Evolutionary conservation across 345 rosid genomes (phyloP), one percentile per base, ranked within the genome.

Genomic region (Boechera divaricarpa): DNA sequence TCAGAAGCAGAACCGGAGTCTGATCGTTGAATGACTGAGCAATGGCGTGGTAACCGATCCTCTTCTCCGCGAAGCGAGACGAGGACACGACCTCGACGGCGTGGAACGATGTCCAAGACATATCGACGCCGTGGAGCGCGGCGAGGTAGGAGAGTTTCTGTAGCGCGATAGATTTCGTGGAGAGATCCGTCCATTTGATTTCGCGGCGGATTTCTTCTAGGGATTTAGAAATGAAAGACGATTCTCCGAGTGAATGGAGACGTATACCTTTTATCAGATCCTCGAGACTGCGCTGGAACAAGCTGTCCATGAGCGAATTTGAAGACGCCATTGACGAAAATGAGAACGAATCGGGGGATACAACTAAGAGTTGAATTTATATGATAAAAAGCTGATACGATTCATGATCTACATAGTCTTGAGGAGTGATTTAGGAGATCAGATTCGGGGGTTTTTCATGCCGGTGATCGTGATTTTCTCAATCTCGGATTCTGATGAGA

Each of bases 81-180:
- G 94, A 95, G 1, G 98, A 92, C 32, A 91, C 82, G 74, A 93
- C 90, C 76, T 95, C 99, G 4, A 95, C 77, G 77, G 96, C 97
- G 79, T 91, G 90, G 65, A 93, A 95, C 15, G 93, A 79, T 2
- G 96, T 98, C 89, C 94, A 92, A 6, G 98, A 81, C 96, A 92
- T 88, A 80, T 95, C 98, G 73, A 73, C 76, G 74, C 83, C 88
- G 76, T 88, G 81, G 77, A 95, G 83, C 24, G 97, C 83, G 72
- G 82, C 83, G 80, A 95, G 93, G 79, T 89, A 95, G 4, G 92
- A 77, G 48, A 95, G 96, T 78, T 95, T 95, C 68, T 87, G 91
- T 41, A 95, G 93, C 29, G 98, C 99, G 16, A 79, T 70, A 68
- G 99, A 88, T 83, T 95, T 95, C 76, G 93, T 95, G 67, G 83